phyloP scores from a whole-genome alignment of 1,284 basidiomycete genomes.

The Naganishia sp. region DNA sequence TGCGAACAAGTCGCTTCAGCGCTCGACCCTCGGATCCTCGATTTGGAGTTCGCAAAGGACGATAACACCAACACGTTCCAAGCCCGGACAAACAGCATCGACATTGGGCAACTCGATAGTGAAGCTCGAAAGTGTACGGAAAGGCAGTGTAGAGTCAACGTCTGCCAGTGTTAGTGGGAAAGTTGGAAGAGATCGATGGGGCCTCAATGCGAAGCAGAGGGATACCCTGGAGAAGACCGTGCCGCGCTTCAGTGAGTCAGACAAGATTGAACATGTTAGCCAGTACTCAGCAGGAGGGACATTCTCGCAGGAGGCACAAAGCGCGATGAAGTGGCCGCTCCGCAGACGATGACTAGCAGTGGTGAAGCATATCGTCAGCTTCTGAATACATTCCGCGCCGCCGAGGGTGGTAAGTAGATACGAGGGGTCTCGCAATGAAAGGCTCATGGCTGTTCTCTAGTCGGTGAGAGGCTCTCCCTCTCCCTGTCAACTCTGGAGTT shows the following conservation, averaged over 20 bases:
- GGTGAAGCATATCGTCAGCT: constrained; percentile 20
- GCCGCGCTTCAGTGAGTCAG: constrained; percentile 14
- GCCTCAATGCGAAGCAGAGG: constrained; percentile 15
- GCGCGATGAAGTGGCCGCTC: not conserved
- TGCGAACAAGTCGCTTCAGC: not conserved
- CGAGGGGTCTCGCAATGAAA: not conserved
- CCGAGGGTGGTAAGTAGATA: constrained; percentile 10
- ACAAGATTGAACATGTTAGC: not conserved
- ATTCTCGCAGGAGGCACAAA: constrained; percentile 1
- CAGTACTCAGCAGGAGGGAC: not conserved
- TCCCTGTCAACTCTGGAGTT: constrained; percentile 15
- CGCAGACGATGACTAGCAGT: not conserved
- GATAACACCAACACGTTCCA: constrained; percentile 8
- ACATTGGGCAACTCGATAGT: constrained; percentile 11
- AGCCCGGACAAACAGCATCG: constrained; percentile 2
- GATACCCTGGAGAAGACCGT: constrained; percentile 11
- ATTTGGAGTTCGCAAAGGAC: not conserved
- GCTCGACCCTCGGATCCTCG: not conserved
- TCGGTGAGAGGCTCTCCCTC: constrained; percentile 5
- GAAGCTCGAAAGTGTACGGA: not conserved
- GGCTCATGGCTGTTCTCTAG: not conserved
- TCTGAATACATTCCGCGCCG: constrained; percentile 19
- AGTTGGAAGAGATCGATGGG: constrained; percentile 1
- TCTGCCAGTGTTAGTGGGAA: not conserved
- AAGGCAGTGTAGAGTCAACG: constrained; percentile 3